phyloP scores from a whole-genome alignment of 257 asterid genomes.

The Salvia miltiorrhiza region DNA sequence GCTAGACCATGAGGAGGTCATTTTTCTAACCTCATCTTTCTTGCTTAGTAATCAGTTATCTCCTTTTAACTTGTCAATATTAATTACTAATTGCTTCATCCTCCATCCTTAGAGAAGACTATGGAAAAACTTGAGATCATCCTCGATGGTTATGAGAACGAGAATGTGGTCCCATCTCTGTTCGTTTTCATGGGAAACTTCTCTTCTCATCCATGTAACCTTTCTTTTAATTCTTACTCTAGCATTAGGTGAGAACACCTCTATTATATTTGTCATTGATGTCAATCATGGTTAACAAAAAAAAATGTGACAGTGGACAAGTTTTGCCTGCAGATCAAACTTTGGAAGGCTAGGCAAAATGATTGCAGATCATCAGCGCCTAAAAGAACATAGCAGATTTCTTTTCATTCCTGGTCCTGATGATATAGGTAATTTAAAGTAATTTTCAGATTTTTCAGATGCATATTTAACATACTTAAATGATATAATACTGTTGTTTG shows the following conservation, averaged over 20 bases:
- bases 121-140: slow-evolving; percentile 75
- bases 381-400: slow-evolving; percentile 69
- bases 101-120: slow-evolving; percentile 71
- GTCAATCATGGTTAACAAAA: slow-evolving; percentile 14
- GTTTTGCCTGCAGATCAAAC: slow-evolving; percentile 49
- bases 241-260: slow-evolving; percentile 59
- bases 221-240: slow-evolving; percentile 78
- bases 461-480: slow-evolving; percentile 10
- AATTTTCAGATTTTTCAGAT: slow-evolving; percentile 18
- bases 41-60: slow-evolving; percentile 13
- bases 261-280: slow-evolving; percentile 23
- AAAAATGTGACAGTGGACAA: slow-evolving; percentile 14
- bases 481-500: slow-evolving; percentile 5
- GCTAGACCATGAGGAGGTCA: slow-evolving; percentile 78
- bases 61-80: slow-evolving; percentile 17
- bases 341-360: slow-evolving; percentile 89
- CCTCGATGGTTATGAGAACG: slow-evolving; percentile 78
- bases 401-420: slow-evolving; percentile 98
- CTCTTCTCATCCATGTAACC: slow-evolving; percentile 87
- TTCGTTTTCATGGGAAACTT: slow-evolving; percentile 98
- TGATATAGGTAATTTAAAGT: slow-evolving; percentile 66
- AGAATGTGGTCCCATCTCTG: slow-evolving; percentile 78
- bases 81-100: slow-evolving; percentile 39
- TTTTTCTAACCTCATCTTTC: slow-evolving; percentile 5
- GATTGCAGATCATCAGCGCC: slow-evolving; percentile 72